phyloP scores from a whole-genome alignment of 2,329 filamentous ascomycete genomes.

The Hypomyces rosellus region DNA sequence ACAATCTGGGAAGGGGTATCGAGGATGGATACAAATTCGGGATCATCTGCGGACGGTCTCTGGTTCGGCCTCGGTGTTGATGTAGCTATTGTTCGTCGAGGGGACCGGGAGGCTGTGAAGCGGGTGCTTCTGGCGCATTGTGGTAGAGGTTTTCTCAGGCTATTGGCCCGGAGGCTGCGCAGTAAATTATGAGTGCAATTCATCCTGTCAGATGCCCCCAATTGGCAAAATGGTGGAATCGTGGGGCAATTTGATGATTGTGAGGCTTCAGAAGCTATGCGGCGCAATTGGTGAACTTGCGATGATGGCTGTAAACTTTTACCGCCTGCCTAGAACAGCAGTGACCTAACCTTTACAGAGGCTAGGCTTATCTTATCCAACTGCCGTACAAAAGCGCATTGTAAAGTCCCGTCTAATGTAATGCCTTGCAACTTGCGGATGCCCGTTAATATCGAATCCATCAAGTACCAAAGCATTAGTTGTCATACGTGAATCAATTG shows the following conservation, averaged over 20 bases:
- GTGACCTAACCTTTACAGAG: not conserved
- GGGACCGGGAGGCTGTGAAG: constrained; percentile 1
- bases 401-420: too few species aligned
- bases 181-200: constrained; percentile 21
- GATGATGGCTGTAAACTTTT: not conserved
- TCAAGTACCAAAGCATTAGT: too few species aligned
- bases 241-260: too few species aligned
- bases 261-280: too few species aligned
- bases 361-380: too few species aligned
- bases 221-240: not conserved
- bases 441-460: too few species aligned
- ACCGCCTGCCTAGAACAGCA: constrained; percentile 15
- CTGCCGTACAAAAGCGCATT: too few species aligned
- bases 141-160: not conserved
- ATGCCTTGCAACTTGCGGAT: too few species aligned
- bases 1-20: constrained; percentile 81
- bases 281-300: too few species aligned
- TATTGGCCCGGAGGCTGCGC: constrained; percentile 19
- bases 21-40: constrained; percentile 75
- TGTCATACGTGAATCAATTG: too few species aligned
- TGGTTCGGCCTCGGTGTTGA: constrained; percentile 16
- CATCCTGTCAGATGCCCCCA: constrained; percentile 15
- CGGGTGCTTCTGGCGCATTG: constrained; percentile 5
- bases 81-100: constrained; percentile 13
- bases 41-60: constrained; percentile 60